Evolutionary conservation across 495 filamentous ascomycete genomes (phyloP).

Genomic region (Paragyromitra xinjiangensis): DNA sequence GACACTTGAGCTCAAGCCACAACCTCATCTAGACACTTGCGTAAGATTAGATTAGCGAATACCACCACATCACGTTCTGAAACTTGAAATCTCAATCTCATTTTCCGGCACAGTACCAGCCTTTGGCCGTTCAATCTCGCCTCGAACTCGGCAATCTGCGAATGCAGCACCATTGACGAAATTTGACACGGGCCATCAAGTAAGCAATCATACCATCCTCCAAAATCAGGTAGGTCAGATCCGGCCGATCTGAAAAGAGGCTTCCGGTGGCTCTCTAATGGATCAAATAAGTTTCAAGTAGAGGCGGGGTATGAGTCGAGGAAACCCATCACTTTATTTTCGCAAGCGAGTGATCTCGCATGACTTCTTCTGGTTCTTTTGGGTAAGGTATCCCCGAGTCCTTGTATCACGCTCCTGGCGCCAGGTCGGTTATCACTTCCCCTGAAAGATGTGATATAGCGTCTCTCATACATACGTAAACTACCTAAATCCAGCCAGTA

Average conservation of each 20-base stretch:
- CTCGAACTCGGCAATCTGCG: conserved; percentile 15
- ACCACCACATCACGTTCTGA: neutral
- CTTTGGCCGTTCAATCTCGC: neutral
- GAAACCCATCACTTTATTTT: neutral
- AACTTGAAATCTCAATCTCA: conserved; percentile 19
- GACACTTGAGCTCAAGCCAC: neutral
- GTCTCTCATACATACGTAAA: conserved; percentile 1
- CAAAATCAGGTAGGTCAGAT: conserved; percentile 1
- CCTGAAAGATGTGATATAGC: conserved; percentile 15
- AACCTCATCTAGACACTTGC: neutral
- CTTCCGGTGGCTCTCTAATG: neutral
- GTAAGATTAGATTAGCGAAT: conserved; percentile 12
- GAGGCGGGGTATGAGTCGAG: neutral
- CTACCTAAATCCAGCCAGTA: conserved; percentile 10
- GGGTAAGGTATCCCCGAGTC: conserved; percentile 2
- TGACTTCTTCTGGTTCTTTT: conserved; percentile 12
- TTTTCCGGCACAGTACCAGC: neutral
- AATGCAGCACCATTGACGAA: conserved; percentile 15
- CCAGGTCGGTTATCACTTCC: neutral
- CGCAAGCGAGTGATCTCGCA: conserved; percentile 36
- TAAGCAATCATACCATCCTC: conserved; percentile 3
- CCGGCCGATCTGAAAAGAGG: neutral
- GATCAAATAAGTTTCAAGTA: conserved; percentile 3
- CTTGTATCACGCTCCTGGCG: neutral
- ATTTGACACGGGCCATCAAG: neutral